phyloP scores from a whole-genome alignment of 306 rosid species.

The Citrullus colocynthis region DNA sequence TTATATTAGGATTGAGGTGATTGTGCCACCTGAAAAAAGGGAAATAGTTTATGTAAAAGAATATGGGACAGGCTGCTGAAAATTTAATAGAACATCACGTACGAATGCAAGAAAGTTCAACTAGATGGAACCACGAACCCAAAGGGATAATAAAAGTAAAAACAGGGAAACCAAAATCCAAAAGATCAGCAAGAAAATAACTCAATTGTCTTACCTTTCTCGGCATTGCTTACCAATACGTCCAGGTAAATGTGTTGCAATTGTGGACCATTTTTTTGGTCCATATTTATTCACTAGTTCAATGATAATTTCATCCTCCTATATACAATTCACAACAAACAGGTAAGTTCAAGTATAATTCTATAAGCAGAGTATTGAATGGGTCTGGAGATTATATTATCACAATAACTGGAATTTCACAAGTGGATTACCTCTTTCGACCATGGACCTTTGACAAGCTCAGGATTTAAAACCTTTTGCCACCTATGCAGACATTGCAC shows the following conservation, averaged over 20 bases:
- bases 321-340: conserved; percentile 9
- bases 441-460: conserved; percentile 98
- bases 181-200: not conserved
- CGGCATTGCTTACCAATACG: conserved; percentile 99
- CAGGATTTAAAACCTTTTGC: conserved; percentile 99
- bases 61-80: not conserved
- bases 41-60: not conserved
- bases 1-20: conserved; percentile 94
- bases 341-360: not conserved
- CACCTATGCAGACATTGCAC: conserved; percentile 99
- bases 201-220: conserved; percentile 61
- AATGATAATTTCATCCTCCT: conserved; percentile 82
- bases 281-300: conserved; percentile 73
- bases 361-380: not conserved
- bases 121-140: not conserved
- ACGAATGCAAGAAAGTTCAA: not conserved
- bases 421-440: conserved; percentile 72
- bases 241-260: conserved; percentile 85
- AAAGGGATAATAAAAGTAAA: not conserved
- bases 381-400: not conserved
- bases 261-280: conserved; percentile 95
- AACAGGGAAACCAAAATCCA: not conserved
- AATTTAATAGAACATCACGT: not conserved
- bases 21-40: conserved; percentile 75
- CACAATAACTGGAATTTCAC: not conserved